A percentile compares a stretch with the other conserved stretches of the same genome.
phyloP scores from a whole-genome alignment of 805 yeast species.

The Candida ascalaphidarum region DNA sequence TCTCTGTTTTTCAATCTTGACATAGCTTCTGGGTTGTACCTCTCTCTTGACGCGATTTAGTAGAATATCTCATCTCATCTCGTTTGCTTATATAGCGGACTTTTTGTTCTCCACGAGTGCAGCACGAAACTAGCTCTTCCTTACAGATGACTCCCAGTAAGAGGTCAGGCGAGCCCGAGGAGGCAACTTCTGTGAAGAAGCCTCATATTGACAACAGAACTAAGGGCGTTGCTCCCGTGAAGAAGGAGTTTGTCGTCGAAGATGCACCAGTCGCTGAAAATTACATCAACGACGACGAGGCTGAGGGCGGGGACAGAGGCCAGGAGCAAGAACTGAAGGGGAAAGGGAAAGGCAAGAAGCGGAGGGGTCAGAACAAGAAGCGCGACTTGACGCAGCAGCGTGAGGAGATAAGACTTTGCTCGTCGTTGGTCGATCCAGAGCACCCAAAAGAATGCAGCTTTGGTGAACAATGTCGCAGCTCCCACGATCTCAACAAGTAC shows the following conservation, averaged over 20 bases:
- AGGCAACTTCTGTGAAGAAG: too few species aligned
- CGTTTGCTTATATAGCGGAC: too few species aligned
- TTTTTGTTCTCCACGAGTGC: too few species aligned
- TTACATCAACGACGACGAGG: slow-evolving; percentile 33
- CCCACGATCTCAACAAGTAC: slow-evolving; percentile 67
- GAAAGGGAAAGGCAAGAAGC: slow-evolving; percentile 35
- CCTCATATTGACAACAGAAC: too few species aligned
- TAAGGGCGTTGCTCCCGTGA: slow-evolving; percentile 78
- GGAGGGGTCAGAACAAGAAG: slow-evolving; percentile 77
- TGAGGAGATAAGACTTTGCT: slow-evolving; percentile 60
- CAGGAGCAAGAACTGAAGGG: slow-evolving; percentile 19
- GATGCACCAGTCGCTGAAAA: slow-evolving; percentile 35
- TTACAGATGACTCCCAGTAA: too few species aligned
- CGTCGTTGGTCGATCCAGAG: slow-evolving; percentile 50
- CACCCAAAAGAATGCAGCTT: slow-evolving; percentile 42
- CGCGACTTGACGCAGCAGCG: slow-evolving; percentile 65
- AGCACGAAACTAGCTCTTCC: too few species aligned
- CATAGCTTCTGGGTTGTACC: too few species aligned
- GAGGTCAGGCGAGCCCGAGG: too few species aligned
- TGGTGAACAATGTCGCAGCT: slow-evolving; percentile 67
- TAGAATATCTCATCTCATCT: too few species aligned
- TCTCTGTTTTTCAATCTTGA: too few species aligned
- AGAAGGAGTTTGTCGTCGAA: slow-evolving; percentile 55
- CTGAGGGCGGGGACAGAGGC: slow-evolving; percentile 34
- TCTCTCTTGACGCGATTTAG: too few species aligned